Percentiles rank a stretch among this genome's conserved stretches.
Conservation (phyloP, 306 rosid genomes). For the Arachis stenosperma region DNA sequence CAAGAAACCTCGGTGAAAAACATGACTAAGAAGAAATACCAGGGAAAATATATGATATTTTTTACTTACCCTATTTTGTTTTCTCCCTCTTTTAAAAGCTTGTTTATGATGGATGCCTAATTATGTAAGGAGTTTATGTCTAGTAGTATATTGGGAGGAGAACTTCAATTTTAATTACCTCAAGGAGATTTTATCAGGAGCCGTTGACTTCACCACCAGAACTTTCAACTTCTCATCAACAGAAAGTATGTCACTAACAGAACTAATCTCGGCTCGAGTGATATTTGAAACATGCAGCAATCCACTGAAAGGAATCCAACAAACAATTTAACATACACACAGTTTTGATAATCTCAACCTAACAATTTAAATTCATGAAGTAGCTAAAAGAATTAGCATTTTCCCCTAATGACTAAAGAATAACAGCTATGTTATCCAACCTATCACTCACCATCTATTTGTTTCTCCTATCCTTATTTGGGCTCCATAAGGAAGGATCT, state of each 20-base stretch:
- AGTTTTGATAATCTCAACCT: slow-evolving; percentile 9
- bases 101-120: slow-evolving; percentile 1
- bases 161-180: slow-evolving; percentile 51
- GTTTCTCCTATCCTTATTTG: slow-evolving; percentile 78
- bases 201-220: slow-evolving; percentile 71
- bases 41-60: not conserved
- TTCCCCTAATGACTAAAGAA: not conserved
- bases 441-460: slow-evolving; percentile 62
- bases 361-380: not conserved
- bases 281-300: slow-evolving; percentile 87
- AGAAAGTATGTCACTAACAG: slow-evolving; percentile 65
- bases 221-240: slow-evolving; percentile 80
- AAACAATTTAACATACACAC: slow-evolving; percentile 6
- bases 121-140: not conserved
- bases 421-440: slow-evolving; percentile 4
- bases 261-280: slow-evolving; percentile 56
- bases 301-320: slow-evolving; percentile 61
- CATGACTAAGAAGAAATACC: not conserved
- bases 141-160: not conserved
- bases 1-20: not conserved
- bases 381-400: not conserved
- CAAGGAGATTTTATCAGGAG: slow-evolving; percentile 78
- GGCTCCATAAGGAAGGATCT: slow-evolving; percentile 81
- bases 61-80: not conserved
- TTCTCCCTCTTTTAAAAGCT: not conserved